Evolutionary conservation across 1,284 basidiomycete genomes (phyloP).

Genomic region (Volvariella surrecta): DNA sequence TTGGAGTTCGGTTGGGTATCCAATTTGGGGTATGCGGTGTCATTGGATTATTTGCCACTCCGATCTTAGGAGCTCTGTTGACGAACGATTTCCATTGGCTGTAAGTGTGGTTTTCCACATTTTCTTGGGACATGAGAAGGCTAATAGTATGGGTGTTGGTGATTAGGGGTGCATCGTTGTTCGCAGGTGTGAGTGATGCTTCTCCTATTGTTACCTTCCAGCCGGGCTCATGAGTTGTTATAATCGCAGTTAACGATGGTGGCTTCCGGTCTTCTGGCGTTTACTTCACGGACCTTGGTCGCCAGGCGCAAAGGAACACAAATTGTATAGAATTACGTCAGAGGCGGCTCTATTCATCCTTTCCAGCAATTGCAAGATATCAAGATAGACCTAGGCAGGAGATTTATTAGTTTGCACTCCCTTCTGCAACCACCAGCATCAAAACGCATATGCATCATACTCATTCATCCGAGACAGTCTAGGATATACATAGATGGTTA

Average conservation of each 20-base stretch:
- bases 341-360: too few relatives aligned
- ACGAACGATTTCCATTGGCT: slow-evolving; percentile 17
- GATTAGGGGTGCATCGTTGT: slow-evolving; percentile 10
- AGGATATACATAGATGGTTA: too few relatives aligned
- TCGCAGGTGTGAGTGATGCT: slow-evolving; percentile 14
- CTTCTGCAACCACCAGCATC: too few relatives aligned
- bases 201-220: background rate
- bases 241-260: slow-evolving; percentile 8
- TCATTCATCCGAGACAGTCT: too few relatives aligned
- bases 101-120: slow-evolving; percentile 12
- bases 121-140: slow-evolving; percentile 12
- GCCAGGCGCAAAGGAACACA: slow-evolving; percentile 9
- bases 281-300: slow-evolving; percentile 9
- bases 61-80: slow-evolving; percentile 21
- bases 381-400: too few relatives aligned
- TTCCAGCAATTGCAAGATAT: too few relatives aligned
- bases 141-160: slow-evolving; percentile 2
- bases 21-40: slow-evolving; percentile 15
- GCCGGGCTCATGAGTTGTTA: background rate
- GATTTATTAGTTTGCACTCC: too few relatives aligned
- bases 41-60: slow-evolving; percentile 14
- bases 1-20: slow-evolving; percentile 17
- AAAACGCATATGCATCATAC: too few relatives aligned
- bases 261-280: slow-evolving; percentile 3
- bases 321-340: too few relatives aligned